Base-by-base conservation (phyloP, 2,329 filamentous ascomycete genomes). In the Microsporum canis region DNA sequence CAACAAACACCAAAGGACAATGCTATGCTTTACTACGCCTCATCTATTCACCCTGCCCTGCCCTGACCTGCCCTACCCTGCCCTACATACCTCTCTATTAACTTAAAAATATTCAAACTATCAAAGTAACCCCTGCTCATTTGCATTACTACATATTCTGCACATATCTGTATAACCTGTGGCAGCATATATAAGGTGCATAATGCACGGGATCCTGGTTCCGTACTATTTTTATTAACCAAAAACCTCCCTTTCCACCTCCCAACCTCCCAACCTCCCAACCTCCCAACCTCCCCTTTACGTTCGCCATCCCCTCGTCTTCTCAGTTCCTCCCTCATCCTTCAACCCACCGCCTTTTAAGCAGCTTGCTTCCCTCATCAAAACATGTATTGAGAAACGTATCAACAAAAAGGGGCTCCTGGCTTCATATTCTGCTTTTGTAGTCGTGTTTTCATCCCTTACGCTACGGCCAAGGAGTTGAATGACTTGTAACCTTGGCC, bases 151-250 rank as follows among this genome's bases (percentile, higher is more conserved):
- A 34, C 49, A 33, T 53, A 53, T 53, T 53, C 49, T 53, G 29
- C 49, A 53, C 49, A 53, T 53, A 53, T n/a, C 5, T 33, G 49
- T 53, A 53, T 53, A 53, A 31, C 49, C 10, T 53, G 31, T 33
- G 49, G 49, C 49, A 53, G 49, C 27, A 53, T 53, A 53, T 53
- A 53, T 53, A 53, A 33, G 49, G 49, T 53, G 49, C 49, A 33
- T 31, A 34, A 53, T 53, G 49, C 49, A 53, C 49, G 49, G 49
- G 49, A 53, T 53, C 29, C 49, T 53, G 49, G 49, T 12, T 53
- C 27, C 33, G 17, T n/a, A 14, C n/a, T n/a, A n/a, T 43, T n/a
- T n/a, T 43, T 43, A n/a, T n/a, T 43, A n/a, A 43, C 39, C 39
- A 43, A 43, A 43, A n/a, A 43, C 14, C 39, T 5, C 5, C 39